Evolutionary conservation across 2,329 filamentous ascomycete genomes (phyloP), one percentile per base, ranked within the genome.

Genomic region (Phialemoniopsis sp.): DNA sequence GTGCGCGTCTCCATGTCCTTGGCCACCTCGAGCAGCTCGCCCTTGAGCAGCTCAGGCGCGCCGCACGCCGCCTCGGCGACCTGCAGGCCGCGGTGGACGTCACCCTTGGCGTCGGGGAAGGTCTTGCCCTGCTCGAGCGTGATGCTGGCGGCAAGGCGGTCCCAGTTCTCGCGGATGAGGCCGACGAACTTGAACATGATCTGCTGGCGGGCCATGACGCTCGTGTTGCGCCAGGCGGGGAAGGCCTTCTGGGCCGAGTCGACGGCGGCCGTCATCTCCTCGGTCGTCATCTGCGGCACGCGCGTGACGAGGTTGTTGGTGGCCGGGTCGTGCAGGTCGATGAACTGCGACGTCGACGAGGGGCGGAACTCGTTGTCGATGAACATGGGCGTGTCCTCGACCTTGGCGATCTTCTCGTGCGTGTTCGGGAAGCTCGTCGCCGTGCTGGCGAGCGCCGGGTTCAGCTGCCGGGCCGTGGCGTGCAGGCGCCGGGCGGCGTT

Each of bases 61-160:
- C 76, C 85, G 56, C 87, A 87, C 16, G 87, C 84, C 7, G 85
- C 86, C 71, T 93, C 87, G 3, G 88, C 88, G 18, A 93, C 87
- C 70, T 93, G 87, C 43, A 93, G 72, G 34, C 87, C 87, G 51
- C 87, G 76, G 37, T 91, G 75, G 16, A 93, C 87, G 60, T 93
- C 87, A 33, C 87, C 87, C 62, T 74, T 83, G 29, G 87, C 87
- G 61, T 93, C 87, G 38, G 83, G 84, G 61, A 91, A 84, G 1
- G 87, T 93, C 77, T 93, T 93, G 61, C 87, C 87, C 70, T 93
- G 87, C 70, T 93, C 87, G 41, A 91, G 73, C 7, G 86, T 90
- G 61, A 93, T 93, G 67, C 84, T 89, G 12, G 87, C 87, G 13
- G 87, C 87, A 49, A 93, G 67, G 14, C 87, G 76, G 60, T 93